A percentile compares a stretch with the other conserved stretches of the same genome.
Evolutionary conservation across 2,329 filamentous ascomycete genomes (phyloP).

Genomic region (Fusarium agapanthi): DNA sequence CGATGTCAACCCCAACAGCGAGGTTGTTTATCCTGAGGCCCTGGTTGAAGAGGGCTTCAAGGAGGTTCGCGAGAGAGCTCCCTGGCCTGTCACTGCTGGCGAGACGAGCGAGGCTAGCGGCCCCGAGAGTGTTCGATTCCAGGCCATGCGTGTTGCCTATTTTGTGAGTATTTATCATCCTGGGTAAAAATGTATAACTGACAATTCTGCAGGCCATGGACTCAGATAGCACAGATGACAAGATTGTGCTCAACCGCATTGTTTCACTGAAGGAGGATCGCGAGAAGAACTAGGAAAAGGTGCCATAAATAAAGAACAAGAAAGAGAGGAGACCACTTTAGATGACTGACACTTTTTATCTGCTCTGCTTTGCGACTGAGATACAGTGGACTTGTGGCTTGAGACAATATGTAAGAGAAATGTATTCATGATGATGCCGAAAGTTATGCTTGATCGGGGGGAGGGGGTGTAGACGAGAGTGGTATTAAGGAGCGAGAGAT

Average conservation of each 20-base stretch:
- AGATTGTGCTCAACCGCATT: slow-evolving; percentile 88
- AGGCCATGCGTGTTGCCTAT: slow-evolving; percentile 88
- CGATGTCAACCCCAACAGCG: slow-evolving; percentile 85
- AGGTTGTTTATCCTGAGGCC: slow-evolving; percentile 80
- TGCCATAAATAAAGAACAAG: not conserved
- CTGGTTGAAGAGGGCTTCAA: slow-evolving; percentile 85
- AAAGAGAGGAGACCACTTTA: not conserved
- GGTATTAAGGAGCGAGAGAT: not conserved
- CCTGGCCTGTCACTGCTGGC: slow-evolving; percentile 83
- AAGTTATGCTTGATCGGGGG: not conserved
- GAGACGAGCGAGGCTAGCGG: slow-evolving; percentile 71
- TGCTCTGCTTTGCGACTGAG: not conserved
- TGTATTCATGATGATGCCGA: not conserved
- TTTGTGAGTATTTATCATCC: slow-evolving; percentile 61
- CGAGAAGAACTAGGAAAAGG: slow-evolving; percentile 61
- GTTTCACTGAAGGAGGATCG: slow-evolving; percentile 89
- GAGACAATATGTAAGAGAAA: not conserved
- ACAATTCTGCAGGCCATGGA: slow-evolving; percentile 69
- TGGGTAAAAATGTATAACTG: slow-evolving; percentile 1
- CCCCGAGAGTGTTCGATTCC: slow-evolving; percentile 84
- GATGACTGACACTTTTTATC: not conserved
- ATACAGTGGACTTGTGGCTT: not conserved
- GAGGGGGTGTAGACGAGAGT: not conserved
- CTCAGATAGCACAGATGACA: slow-evolving; percentile 79
- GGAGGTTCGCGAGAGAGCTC: slow-evolving; percentile 76